Evolutionary conservation across 169 alveolate genomes (phyloP).

Genomic region (Eimeria maxima): DNA sequence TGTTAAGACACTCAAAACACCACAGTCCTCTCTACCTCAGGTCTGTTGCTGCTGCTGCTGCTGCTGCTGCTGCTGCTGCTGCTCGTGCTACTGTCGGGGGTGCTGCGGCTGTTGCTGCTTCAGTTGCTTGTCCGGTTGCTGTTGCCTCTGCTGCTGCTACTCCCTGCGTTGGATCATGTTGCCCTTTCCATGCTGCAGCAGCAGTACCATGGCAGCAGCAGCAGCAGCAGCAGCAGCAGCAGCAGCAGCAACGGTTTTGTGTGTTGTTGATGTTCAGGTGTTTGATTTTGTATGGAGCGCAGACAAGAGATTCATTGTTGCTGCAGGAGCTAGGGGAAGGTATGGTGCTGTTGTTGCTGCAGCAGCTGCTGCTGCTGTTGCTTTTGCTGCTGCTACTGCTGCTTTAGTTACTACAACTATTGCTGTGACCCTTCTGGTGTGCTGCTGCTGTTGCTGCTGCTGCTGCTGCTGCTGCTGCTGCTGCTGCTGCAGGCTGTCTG

Average conservation of each 20-base stretch:
- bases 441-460: too few relatives aligned
- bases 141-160: slow-evolving; percentile 39
- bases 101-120: slow-evolving; percentile 16
- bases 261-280: background rate
- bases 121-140: slow-evolving; percentile 33
- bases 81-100: slow-evolving; percentile 7
- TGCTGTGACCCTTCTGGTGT: too few relatives aligned
- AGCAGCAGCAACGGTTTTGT: slow-evolving; percentile 30
- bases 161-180: background rate
- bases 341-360: slow-evolving; percentile 40
- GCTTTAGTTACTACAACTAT: too few relatives aligned
- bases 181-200: slow-evolving; percentile 2
- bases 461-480: too few relatives aligned
- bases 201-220: background rate
- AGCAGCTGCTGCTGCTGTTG: too few relatives aligned
- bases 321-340: slow-evolving; percentile 33
- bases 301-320: slow-evolving; percentile 38
- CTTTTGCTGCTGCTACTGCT: background rate
- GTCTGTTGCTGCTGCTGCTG: background rate
- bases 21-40: slow-evolving; percentile 29
- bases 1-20: slow-evolving; percentile 10
- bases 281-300: slow-evolving; percentile 46
- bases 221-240: slow-evolving; percentile 34
- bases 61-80: slow-evolving; percentile 29
- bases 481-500: too few relatives aligned